Evolutionary conservation across 768 basidiomycete genomes (phyloP).

Genomic region (Naematelia encephala): DNA sequence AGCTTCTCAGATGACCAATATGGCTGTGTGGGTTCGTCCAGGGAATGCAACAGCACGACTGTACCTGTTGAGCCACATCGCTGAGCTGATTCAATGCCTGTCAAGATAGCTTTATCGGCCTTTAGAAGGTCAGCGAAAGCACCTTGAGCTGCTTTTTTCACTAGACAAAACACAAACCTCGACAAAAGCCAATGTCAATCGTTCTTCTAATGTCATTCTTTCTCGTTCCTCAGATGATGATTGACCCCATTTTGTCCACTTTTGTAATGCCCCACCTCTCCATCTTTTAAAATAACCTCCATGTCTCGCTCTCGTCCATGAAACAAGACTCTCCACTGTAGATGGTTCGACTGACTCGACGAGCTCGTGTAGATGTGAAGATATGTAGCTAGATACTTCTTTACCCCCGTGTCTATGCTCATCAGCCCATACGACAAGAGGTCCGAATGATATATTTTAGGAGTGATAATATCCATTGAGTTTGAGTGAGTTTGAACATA

Average conservation of each 20-base stretch:
- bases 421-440: too few species aligned
- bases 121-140: slow-evolving; percentile 49
- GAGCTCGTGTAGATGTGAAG: slow-evolving; percentile 77
- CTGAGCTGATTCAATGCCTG: slow-evolving; percentile 62
- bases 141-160: not conserved
- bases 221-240: slow-evolving; percentile 11
- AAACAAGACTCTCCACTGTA: slow-evolving; percentile 38
- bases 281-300: slow-evolving; percentile 86
- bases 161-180: slow-evolving; percentile 56
- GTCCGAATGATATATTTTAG: too few species aligned
- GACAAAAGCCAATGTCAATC: slow-evolving; percentile 81
- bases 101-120: slow-evolving; percentile 73
- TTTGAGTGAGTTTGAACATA: slow-evolving; percentile 47
- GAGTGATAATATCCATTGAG: too few species aligned
- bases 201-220: slow-evolving; percentile 70
- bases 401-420: slow-evolving; percentile 77
- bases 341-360: slow-evolving; percentile 74
- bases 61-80: slow-evolving; percentile 87
- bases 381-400: slow-evolving; percentile 79
- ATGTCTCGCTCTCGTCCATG: slow-evolving; percentile 26
- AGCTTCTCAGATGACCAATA: slow-evolving; percentile 77
- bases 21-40: slow-evolving; percentile 70
- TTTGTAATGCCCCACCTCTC: slow-evolving; percentile 66
- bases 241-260: slow-evolving; percentile 42
- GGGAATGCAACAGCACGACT: slow-evolving; percentile 81